Percentiles rank a stretch among this genome's conserved stretches.
Conservation (phyloP, 495 filamentous ascomycete genomes). For the Aspergillus carlsbadensis region DNA sequence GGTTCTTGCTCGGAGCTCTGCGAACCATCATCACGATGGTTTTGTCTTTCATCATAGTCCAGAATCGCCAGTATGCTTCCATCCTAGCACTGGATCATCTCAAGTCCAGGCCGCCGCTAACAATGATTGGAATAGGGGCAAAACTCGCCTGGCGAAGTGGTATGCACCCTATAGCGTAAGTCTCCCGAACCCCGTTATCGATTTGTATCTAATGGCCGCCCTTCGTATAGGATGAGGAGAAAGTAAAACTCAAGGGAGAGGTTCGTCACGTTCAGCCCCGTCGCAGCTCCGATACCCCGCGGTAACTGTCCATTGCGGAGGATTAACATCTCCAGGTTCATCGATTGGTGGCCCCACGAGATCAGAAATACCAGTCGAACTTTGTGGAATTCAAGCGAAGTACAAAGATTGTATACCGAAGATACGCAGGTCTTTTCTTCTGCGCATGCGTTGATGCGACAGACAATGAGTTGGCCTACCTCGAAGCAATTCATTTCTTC, state of each 20-base stretch:
- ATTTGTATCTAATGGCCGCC: background rate
- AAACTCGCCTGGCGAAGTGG: constrained; percentile 98
- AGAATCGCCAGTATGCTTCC: constrained; percentile 83
- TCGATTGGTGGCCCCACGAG: constrained; percentile 92
- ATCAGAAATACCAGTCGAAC: constrained; percentile 99
- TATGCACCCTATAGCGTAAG: constrained; percentile 89
- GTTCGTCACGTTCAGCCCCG: constrained; percentile 31
- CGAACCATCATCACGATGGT: constrained; percentile 55
- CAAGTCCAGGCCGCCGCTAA: constrained; percentile 1
- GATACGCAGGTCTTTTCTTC: constrained; percentile 97
- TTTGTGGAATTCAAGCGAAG: constrained; percentile 85
- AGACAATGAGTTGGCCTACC: constrained; percentile 95
- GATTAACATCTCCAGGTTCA: constrained; percentile 63
- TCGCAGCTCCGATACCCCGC: constrained; percentile 2
- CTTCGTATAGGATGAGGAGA: constrained; percentile 73
- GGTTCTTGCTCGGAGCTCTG: constrained; percentile 24
- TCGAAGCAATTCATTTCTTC: constrained; percentile 99
- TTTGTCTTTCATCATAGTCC: constrained; percentile 92
- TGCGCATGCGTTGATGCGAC: constrained; percentile 99
- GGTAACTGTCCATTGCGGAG: background rate
- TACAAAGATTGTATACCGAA: constrained; percentile 92
- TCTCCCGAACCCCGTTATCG: constrained; percentile 2
- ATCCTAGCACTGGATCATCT: background rate
- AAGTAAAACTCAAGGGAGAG: constrained; percentile 93
- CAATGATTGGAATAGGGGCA: constrained; percentile 65